These are phyloP conservation scores for Metschnikowia bowlesiae DNA, from an alignment of 805 yeast genomes.

Conservation along the genomic window DNA sequence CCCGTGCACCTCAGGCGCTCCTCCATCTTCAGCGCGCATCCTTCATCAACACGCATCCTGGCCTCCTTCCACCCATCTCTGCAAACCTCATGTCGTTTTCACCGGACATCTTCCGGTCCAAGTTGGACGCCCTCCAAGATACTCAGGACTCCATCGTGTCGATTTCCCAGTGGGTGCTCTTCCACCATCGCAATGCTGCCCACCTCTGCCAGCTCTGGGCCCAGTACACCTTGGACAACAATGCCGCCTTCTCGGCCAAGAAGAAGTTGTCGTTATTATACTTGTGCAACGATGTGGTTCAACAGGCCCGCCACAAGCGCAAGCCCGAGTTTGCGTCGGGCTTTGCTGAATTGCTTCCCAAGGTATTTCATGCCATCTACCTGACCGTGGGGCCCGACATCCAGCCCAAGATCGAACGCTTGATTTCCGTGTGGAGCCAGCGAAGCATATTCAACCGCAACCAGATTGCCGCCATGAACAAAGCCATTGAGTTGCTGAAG, in stretches of 20 bases:
- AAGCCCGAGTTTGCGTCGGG: slow-evolving; percentile 54
- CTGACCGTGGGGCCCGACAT: slow-evolving; percentile 29
- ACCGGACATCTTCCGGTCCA: slow-evolving; percentile 44
- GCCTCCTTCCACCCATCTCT: background rate
- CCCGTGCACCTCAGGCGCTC: slow-evolving; percentile 4
- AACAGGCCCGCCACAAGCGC: slow-evolving; percentile 63
- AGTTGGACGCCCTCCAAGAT: slow-evolving; percentile 47
- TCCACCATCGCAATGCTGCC: slow-evolving; percentile 57
- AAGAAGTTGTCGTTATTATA: slow-evolving; percentile 59
- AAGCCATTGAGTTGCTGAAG: slow-evolving; percentile 21
- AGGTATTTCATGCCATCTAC: slow-evolving; percentile 32
- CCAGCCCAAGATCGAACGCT: slow-evolving; percentile 46
- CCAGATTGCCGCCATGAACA: slow-evolving; percentile 27
- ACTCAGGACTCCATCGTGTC: slow-evolving; percentile 70
- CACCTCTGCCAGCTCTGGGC: slow-evolving; percentile 54
- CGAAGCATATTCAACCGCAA: slow-evolving; percentile 39
- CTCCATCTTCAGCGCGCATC: no score
- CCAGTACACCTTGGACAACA: slow-evolving; percentile 23
- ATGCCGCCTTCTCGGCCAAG: slow-evolving; percentile 7
- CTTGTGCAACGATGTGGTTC: slow-evolving; percentile 77
- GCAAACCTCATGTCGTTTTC: slow-evolving; percentile 45
- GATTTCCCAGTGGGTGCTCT: slow-evolving; percentile 70
- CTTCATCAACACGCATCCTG: background rate
- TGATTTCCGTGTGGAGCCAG: slow-evolving; percentile 56
- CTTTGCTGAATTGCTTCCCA: slow-evolving; percentile 49